Percentiles rank a stretch among this genome's conserved stretches.
phyloP scores from a whole-genome alignment of 257 asterid species.

The Coffea canephora region DNA sequence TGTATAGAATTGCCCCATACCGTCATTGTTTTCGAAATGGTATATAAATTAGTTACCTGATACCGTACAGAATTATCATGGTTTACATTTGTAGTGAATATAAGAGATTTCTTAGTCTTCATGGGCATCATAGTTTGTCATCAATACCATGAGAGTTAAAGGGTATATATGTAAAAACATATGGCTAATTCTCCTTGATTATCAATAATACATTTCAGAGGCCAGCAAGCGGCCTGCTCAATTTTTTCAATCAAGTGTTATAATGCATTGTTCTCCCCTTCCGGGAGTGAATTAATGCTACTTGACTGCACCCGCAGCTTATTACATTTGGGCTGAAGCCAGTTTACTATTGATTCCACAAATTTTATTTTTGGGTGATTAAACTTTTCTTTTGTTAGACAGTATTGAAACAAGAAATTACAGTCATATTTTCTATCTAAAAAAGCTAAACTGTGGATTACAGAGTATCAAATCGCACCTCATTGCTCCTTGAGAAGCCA shows the following conservation, averaged over 20 bases:
- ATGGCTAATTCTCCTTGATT: background rate
- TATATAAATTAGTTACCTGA: constrained; percentile 6
- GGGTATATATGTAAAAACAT: background rate
- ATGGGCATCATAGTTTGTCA: background rate
- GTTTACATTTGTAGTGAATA: background rate
- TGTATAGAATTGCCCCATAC: constrained; percentile 37
- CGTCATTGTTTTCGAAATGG: constrained; percentile 11
- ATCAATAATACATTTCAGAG: background rate
- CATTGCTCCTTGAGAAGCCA: constrained; percentile 6
- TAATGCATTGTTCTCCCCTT: background rate
- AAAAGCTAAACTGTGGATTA: background rate
- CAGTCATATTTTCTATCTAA: background rate
- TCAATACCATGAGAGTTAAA: background rate
- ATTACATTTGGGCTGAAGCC: background rate
- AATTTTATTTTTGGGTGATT: background rate
- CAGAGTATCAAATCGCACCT: background rate
- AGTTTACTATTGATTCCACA: background rate
- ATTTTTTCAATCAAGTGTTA: background rate
- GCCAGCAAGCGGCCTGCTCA: background rate
- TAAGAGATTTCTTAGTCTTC: background rate
- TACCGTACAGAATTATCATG: background rate
- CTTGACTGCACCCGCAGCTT: background rate
- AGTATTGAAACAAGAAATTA: background rate
- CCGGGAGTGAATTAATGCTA: background rate
- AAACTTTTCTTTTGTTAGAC: background rate